Conservation (phyloP, 208 protist genomes). For the Acanthamoeba castellanii region DNA sequence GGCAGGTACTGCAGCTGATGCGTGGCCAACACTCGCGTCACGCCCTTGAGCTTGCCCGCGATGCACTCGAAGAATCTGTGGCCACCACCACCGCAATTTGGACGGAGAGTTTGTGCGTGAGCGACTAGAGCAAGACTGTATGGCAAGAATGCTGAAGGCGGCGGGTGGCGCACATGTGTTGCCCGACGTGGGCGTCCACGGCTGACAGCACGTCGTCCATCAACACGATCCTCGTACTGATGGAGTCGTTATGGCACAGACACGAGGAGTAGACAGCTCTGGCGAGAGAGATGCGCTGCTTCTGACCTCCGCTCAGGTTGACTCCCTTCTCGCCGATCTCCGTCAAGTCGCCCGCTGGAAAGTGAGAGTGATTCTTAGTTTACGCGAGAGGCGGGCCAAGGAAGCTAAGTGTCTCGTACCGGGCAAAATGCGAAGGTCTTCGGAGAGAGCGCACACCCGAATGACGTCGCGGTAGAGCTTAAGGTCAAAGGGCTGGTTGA, state of each 20-base stretch:
- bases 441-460: conserved; percentile 83
- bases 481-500: conserved; percentile 82
- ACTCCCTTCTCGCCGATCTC: conserved; percentile 88
- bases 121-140: conserved; percentile 65
- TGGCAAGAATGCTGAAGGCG: no score
- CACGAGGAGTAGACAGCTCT: conserved; percentile 77
- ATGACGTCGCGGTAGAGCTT: conserved; percentile 87
- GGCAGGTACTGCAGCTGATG: conserved; percentile 94
- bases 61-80: conserved; percentile 77
- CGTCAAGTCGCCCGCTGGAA: conserved; percentile 71
- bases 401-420: neutral
- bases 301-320: conserved; percentile 92
- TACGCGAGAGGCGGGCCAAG: neutral
- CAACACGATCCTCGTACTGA: conserved; percentile 76
- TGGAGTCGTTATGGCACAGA: conserved; percentile 80
- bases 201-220: conserved; percentile 89
- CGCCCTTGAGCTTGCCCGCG: conserved; percentile 83
- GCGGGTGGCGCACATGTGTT: conserved; percentile 83
- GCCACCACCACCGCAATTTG: neutral
- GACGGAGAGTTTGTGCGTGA: conserved; percentile 26
- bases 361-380: neutral
- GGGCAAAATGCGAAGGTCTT: conserved; percentile 73
- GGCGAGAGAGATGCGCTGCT: conserved; percentile 86
- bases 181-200: conserved; percentile 88
- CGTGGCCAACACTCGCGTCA: conserved; percentile 94